These are phyloP conservation scores for Colletotrichum sp. DNA, from an alignment of 2,329 filamentous ascomycete species.

Conservation along the genomic window DNA sequence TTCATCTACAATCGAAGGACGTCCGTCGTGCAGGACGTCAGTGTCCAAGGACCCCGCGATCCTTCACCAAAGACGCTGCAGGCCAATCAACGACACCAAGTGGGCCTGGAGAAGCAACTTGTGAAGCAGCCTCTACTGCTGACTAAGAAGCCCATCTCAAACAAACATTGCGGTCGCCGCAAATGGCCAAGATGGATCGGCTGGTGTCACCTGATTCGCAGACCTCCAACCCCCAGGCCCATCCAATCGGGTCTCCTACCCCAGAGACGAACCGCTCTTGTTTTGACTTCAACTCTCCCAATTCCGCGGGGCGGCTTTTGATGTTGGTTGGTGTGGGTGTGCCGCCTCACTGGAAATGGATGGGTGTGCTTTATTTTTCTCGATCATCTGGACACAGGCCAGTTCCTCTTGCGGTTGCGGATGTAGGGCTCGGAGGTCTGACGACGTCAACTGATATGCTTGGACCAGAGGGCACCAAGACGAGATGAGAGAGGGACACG, in stretches of 20 bases:
- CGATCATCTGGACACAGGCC: not conserved
- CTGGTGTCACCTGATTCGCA: not conserved
- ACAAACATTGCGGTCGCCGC: not conserved
- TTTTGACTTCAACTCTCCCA: conserved; percentile 8
- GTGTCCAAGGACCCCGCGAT: not conserved
- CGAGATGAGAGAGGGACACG: not conserved
- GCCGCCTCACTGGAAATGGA: not conserved
- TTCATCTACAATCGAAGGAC: not conserved
- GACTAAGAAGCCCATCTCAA: not conserved
- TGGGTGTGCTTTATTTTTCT: not conserved
- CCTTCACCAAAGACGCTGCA: not conserved
- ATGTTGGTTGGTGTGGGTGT: not conserved
- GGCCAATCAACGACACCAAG: not conserved
- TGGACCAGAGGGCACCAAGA: not conserved
- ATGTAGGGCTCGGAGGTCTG: not conserved
- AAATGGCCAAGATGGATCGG: not conserved
- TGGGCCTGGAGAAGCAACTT: not conserved
- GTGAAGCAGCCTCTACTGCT: not conserved
- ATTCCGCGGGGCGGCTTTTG: not conserved
- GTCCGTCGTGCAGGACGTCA: not conserved
- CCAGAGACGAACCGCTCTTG: not conserved
- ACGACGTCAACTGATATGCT: not conserved
- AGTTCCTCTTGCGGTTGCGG: not conserved
- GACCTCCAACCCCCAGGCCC: not conserved
- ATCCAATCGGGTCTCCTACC: not conserved